phyloP scores from a whole-genome alignment of 1,284 basidiomycete species.

The Singerocomus inundabilis region DNA sequence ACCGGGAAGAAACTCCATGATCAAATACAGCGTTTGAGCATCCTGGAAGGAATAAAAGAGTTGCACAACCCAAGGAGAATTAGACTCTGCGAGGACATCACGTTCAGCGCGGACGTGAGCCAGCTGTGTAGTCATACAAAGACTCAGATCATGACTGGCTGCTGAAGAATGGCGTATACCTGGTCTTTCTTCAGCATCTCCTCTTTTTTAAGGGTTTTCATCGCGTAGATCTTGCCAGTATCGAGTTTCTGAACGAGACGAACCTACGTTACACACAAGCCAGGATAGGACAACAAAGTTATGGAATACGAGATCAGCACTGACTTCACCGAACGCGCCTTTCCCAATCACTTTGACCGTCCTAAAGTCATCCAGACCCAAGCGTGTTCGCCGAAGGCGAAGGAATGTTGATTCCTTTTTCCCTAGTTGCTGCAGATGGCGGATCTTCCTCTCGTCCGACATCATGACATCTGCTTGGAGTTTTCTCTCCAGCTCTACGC shows the following conservation, averaged over 20 bases:
- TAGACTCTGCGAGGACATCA: conserved; percentile 95
- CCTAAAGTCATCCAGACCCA: conserved; percentile 86
- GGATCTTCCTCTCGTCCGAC: conserved; percentile 75
- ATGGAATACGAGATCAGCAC: conserved; percentile 12
- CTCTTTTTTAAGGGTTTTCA: conserved; percentile 97
- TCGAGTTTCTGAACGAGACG: conserved; percentile 95
- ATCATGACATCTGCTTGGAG: conserved; percentile 62
- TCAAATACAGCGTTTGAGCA: conserved; percentile 88
- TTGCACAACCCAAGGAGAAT: conserved; percentile 97
- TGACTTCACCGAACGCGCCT: conserved; percentile 89
- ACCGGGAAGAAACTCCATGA: conserved; percentile 99
- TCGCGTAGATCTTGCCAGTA: conserved; percentile 98
- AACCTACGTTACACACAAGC: conserved; percentile 67
- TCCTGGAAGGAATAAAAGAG: conserved; percentile 99
- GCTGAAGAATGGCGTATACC: conserved; percentile 42
- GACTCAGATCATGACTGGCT: conserved; percentile 32
- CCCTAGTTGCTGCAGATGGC: conserved; percentile 79
- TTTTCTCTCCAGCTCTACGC: conserved; percentile 81
- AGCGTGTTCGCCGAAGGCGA: conserved; percentile 73
- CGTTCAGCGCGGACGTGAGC: conserved; percentile 85
- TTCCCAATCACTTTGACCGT: conserved; percentile 96
- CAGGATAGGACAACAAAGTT: conserved; percentile 45
- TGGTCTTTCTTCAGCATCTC: conserved; percentile 99
- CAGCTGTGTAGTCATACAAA: conserved; percentile 53
- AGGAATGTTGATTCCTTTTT: conserved; percentile 85